Conservation (phyloP, 345 rosid species). For the Streptanthus diversifolius region DNA sequence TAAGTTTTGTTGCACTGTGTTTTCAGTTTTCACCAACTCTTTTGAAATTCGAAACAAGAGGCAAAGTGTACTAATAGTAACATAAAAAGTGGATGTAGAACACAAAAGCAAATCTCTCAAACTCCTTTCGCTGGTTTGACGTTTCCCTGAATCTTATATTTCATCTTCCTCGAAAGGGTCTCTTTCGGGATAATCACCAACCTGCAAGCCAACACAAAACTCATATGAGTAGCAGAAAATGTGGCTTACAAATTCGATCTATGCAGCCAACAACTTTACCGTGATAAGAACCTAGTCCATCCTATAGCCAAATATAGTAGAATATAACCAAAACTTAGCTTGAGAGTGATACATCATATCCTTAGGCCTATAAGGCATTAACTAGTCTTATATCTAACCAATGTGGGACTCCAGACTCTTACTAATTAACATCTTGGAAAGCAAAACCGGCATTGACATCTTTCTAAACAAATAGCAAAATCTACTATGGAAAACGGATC, state of each 20-base stretch:
- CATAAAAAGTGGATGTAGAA: slow-evolving; percentile 6
- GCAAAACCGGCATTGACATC: not conserved
- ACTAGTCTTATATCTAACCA: slow-evolving; percentile 5
- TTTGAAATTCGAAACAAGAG: slow-evolving; percentile 1
- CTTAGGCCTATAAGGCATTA: not conserved
- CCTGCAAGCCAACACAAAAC: slow-evolving; percentile 42
- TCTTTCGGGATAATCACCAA: slow-evolving; percentile 85
- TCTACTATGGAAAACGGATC: not conserved
- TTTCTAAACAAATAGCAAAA: not conserved
- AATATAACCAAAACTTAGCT: slow-evolving; percentile 1
- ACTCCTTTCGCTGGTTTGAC: not conserved
- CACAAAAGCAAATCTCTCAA: slow-evolving; percentile 4
- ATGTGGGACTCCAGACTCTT: slow-evolving; percentile 4
- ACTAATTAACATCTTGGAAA: not conserved
- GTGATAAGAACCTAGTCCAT: not conserved
- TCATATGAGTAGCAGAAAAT: not conserved
- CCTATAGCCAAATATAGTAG: not conserved
- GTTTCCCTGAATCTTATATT: slow-evolving; percentile 40
- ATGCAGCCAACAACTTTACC: not conserved
- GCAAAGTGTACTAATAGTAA: not conserved
- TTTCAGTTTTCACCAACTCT: slow-evolving; percentile 18
- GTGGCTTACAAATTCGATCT: not conserved
- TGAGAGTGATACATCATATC: not conserved
- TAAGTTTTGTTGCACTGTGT: slow-evolving; percentile 8
- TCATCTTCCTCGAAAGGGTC: slow-evolving; percentile 84